Evolutionary conservation across 768 basidiomycete species (phyloP).

Genomic region (Termitomyces heimii): DNA sequence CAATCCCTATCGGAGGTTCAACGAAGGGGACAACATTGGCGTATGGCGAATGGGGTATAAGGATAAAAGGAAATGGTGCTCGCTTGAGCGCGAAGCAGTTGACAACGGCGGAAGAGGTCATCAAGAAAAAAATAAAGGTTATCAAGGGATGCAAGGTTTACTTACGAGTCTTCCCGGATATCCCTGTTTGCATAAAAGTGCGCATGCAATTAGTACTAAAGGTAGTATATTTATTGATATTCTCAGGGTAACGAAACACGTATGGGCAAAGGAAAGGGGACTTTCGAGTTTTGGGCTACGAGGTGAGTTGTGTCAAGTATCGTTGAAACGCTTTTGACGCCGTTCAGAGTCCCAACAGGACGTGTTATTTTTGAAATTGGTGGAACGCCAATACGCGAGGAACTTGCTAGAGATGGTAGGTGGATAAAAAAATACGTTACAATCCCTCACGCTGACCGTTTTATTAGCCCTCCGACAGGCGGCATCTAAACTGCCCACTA

Average conservation of each 20-base stretch:
- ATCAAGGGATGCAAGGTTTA: conserved; percentile 87
- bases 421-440: neutral
- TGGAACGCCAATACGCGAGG: conserved; percentile 83
- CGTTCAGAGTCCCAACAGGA: conserved; percentile 70
- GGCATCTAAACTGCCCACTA: conserved; percentile 80
- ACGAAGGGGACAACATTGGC: conserved; percentile 90
- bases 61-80: conserved; percentile 78
- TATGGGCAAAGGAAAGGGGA: conserved; percentile 99
- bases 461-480: conserved; percentile 77
- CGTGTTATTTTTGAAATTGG: conserved; percentile 94
- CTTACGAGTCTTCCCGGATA: conserved; percentile 90
- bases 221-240: neutral
- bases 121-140: conserved; percentile 84
- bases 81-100: conserved; percentile 89
- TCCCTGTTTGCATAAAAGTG: conserved; percentile 96
- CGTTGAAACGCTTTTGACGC: neutral
- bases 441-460: conserved; percentile 1
- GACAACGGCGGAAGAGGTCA: conserved; percentile 77
- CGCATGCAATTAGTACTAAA: conserved; percentile 8
- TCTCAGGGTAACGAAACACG: conserved; percentile 88
- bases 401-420: conserved; percentile 87
- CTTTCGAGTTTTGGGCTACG: conserved; percentile 96
- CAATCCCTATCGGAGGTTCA: conserved; percentile 85
- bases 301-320: conserved; percentile 44
- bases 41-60: conserved; percentile 88